Percentiles rank a stretch among this genome's conserved stretches.
Evolutionary conservation across 768 basidiomycete genomes (phyloP).

Genomic region (Kwoniella shandongensis): DNA sequence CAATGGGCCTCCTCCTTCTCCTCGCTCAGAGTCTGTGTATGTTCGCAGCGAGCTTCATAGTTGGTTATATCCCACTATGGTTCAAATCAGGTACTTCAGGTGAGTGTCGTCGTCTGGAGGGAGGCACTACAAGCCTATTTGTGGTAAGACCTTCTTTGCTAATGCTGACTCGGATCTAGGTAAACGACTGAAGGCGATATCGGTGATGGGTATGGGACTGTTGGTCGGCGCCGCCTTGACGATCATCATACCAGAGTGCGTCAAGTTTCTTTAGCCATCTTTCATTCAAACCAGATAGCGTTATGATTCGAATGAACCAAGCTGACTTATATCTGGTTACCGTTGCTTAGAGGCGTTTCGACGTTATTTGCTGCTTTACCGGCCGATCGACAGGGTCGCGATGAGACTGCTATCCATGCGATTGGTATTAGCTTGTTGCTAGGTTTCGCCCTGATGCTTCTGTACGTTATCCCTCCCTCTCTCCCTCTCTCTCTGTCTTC

Average conservation of each 20-base stretch:
- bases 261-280: no score
- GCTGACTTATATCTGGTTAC: background rate
- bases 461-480: no score
- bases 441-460: constrained; percentile 53
- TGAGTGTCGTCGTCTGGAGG: no score
- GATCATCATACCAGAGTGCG: constrained; percentile 90
- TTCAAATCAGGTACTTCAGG: constrained; percentile 57
- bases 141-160: background rate
- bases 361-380: constrained; percentile 45
- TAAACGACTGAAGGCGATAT: constrained; percentile 59
- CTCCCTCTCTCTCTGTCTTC: constrained; percentile 53
- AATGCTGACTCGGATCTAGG: no score
- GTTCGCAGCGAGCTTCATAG: constrained; percentile 58
- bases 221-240: constrained; percentile 86
- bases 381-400: constrained; percentile 23
- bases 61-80: constrained; percentile 73
- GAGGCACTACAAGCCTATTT: no score
- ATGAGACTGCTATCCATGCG: constrained; percentile 31
- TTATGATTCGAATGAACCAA: no score
- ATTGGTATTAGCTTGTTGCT: constrained; percentile 51
- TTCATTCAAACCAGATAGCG: no score
- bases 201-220: constrained; percentile 73
- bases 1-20: constrained; percentile 50
- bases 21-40: constrained; percentile 51
- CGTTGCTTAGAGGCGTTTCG: constrained; percentile 39